Base-by-base conservation (phyloP, 164 flowering plant species). In the Vitis labrusca region DNA sequence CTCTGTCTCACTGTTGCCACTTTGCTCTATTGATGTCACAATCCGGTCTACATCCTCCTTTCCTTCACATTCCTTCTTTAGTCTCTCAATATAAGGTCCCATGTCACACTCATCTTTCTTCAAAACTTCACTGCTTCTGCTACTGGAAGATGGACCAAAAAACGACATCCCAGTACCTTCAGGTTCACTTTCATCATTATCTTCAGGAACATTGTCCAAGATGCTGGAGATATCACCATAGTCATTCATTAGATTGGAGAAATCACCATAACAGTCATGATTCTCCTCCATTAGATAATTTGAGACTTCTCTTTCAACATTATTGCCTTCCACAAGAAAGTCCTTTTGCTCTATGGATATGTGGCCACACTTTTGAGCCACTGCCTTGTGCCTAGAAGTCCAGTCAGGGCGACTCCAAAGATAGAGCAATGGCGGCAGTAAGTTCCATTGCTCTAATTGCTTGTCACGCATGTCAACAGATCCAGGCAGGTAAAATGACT, bases 401-500 rank as follows among this genome's bases (percentile, higher is more conserved):
- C 89, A 93, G 73, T 89, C 96, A 48, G 59, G 79, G 19, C 85
- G 90, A 70, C 99, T 95, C 98, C 98, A 95, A 11, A 95, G 88
- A 79, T 80, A 90, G 44, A 93, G 92, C 7, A 75, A 75, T 14
- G 97, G 95, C 16, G 95, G 72, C 32, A 19, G 80, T 10, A 63
- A 2, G 64, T 95, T 95, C 97, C 97, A 91, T 47, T 91, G 90
- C 9, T 88, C 94, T 74, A 90, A 67, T 76, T 87, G 88, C 61
- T 86, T 83, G 78, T 86, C 89, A 61, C 80, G 72, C n/a, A 59
- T 86, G 65, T 87, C 91, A 32, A 89, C 76, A 32, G 97, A 93
- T 53, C 97, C 97, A 50, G 98, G 97, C 23, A 91, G 77, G 76
- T 96, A 96, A 77, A 96, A 91, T 44, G 97, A 81, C 98, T 93